phyloP scores from a whole-genome alignment of 768 basidiomycete species.

The Lyophyllum shimeji region DNA sequence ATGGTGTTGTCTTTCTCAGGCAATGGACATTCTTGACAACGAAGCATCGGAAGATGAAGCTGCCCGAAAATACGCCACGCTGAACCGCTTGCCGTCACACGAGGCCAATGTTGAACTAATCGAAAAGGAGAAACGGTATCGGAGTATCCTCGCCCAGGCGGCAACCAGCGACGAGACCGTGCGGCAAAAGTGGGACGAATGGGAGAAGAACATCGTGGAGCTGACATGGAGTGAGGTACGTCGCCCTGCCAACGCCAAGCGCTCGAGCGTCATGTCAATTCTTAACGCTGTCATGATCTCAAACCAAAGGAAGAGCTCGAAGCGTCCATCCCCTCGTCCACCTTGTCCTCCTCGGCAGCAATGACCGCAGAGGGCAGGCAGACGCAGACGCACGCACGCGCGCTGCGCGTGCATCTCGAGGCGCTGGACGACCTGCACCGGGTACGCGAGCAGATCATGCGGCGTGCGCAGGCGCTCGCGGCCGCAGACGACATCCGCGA shows the following conservation, averaged over 20 bases:
- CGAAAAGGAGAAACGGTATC: conserved; percentile 69
- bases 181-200: conserved; percentile 83
- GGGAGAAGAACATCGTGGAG: conserved; percentile 71
- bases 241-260: neutral
- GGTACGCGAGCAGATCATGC: conserved; percentile 59
- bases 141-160: conserved; percentile 70
- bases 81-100: conserved; percentile 66
- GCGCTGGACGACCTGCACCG: conserved; percentile 71
- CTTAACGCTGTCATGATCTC: neutral
- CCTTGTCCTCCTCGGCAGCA: conserved; percentile 30
- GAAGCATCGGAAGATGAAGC: conserved; percentile 87
- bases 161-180: conserved; percentile 75
- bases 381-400: conserved; percentile 66
- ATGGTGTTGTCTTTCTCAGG: conserved; percentile 46
- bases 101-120: conserved; percentile 77
- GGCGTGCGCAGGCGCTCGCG: conserved; percentile 60
- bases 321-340: conserved; percentile 66
- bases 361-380: conserved; percentile 39
- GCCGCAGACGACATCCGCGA: conserved; percentile 73
- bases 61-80: conserved; percentile 47
- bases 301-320: conserved; percentile 68
- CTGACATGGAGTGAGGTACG: conserved; percentile 69
- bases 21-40: conserved; percentile 86
- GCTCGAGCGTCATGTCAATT: neutral
- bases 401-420: conserved; percentile 73